Evolutionary conservation across 192 early-diverging fungal genomes (phyloP).

Genomic region (Coemansia sp.): DNA sequence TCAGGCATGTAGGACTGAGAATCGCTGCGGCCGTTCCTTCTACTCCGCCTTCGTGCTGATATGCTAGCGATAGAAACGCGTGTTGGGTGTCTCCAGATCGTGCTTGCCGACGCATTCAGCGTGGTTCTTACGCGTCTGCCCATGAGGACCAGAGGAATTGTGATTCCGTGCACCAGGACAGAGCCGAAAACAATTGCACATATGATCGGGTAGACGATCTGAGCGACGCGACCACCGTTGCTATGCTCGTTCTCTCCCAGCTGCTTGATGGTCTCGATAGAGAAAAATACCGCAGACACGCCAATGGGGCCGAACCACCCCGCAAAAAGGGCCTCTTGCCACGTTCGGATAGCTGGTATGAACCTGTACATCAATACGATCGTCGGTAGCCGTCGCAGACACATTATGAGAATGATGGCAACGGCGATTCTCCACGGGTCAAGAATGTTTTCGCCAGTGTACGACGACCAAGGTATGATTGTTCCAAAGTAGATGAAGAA

Average conservation of each 20-base stretch:
- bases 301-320: slow-evolving; percentile 95
- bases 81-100: slow-evolving; percentile 17
- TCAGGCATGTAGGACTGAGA: slow-evolving; percentile 1
- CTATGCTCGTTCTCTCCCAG: slow-evolving; percentile 29
- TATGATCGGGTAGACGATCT: slow-evolving; percentile 59
- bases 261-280: slow-evolving; percentile 48
- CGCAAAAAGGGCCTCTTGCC: slow-evolving; percentile 75
- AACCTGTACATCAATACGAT: slow-evolving; percentile 61
- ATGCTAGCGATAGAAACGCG: slow-evolving; percentile 4
- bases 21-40: background rate
- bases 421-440: slow-evolving; percentile 68
- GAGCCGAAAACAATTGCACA: slow-evolving; percentile 77
- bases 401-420: slow-evolving; percentile 62
- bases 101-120: slow-evolving; percentile 20
- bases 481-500: slow-evolving; percentile 90
- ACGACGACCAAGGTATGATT: slow-evolving; percentile 71
- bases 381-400: slow-evolving; percentile 74
- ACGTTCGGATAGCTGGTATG: slow-evolving; percentile 69
- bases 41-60: background rate
- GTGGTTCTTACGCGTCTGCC: slow-evolving; percentile 50
- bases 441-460: slow-evolving; percentile 44
- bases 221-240: slow-evolving; percentile 1
- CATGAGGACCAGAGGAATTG: slow-evolving; percentile 73
- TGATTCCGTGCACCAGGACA: slow-evolving; percentile 80
- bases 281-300: slow-evolving; percentile 63